Conservation (phyloP, 805 yeast species). For the Komagataella phaffii region DNA sequence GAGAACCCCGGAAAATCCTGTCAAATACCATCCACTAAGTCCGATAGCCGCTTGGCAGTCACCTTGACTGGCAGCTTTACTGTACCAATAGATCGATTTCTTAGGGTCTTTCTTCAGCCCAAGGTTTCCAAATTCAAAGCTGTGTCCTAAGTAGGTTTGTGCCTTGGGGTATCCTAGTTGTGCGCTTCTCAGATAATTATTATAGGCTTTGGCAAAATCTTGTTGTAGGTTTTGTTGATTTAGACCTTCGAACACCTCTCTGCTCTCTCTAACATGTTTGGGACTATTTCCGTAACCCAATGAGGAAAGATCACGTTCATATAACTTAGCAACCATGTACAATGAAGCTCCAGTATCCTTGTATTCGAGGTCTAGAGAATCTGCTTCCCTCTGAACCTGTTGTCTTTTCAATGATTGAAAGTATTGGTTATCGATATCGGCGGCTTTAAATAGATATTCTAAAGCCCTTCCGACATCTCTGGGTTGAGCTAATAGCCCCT, state of each 20-base stretch:
- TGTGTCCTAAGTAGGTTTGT: slow-evolving; percentile 57
- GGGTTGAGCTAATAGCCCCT: slow-evolving; percentile 28
- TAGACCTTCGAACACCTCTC: slow-evolving; percentile 20
- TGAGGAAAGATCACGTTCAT: slow-evolving; percentile 20
- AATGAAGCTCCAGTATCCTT: slow-evolving; percentile 19
- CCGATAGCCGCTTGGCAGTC: slow-evolving; percentile 62
- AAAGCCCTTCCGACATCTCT: slow-evolving; percentile 29
- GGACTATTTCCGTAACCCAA: slow-evolving; percentile 10
- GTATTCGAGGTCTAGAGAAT: slow-evolving; percentile 11
- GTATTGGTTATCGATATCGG: slow-evolving; percentile 9
- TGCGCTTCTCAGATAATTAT: slow-evolving; percentile 46
- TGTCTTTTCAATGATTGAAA: background rate
- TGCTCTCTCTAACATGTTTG: slow-evolving; percentile 11
- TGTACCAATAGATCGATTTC: slow-evolving; percentile 62
- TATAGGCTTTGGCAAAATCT: slow-evolving; percentile 29
- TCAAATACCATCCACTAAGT: slow-evolving; percentile 63
- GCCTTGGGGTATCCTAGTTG: slow-evolving; percentile 49
- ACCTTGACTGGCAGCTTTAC: slow-evolving; percentile 50
- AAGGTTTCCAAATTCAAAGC: slow-evolving; percentile 52
- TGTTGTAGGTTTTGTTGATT: slow-evolving; percentile 15
- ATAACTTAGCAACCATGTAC: slow-evolving; percentile 20
- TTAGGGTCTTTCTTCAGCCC: slow-evolving; percentile 31
- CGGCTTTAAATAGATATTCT: slow-evolving; percentile 38
- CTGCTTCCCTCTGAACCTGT: slow-evolving; percentile 12
- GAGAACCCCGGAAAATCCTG: slow-evolving; percentile 47